Conservation (phyloP, 1,139 yeast genomes). For the Sugiyamaella neomexicana region DNA sequence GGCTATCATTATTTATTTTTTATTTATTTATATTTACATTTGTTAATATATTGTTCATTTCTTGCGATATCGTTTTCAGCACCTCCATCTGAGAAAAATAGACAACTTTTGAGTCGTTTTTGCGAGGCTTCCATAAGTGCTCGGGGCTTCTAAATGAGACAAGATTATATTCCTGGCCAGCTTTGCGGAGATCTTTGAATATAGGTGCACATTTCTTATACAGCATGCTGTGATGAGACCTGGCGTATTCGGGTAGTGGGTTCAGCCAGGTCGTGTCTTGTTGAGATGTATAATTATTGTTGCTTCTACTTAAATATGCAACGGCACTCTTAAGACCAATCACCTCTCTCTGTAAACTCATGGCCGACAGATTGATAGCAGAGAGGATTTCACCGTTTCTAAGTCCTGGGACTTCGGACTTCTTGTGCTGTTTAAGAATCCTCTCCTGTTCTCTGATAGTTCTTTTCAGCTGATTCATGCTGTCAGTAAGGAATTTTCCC, state of each 20-base stretch:
- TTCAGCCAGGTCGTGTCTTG: constrained; percentile 4
- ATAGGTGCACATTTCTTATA: constrained; percentile 19
- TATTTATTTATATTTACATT: constrained; percentile 7
- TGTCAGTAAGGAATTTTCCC: constrained; percentile 31
- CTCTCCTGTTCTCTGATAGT: constrained; percentile 41
- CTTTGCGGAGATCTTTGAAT: constrained; percentile 24
- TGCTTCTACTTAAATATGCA: constrained; percentile 20
- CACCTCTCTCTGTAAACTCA: constrained; percentile 28
- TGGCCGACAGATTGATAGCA: constrained; percentile 21
- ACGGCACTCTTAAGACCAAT: constrained; percentile 24
- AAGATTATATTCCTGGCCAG: constrained; percentile 21
- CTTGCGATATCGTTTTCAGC: constrained; percentile 14
- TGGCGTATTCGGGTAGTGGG: constrained; percentile 10
- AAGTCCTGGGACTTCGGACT: constrained; percentile 21
- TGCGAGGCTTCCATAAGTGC: constrained; percentile 21
- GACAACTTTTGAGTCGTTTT: constrained; percentile 5
- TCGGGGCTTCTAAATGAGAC: constrained; percentile 19
- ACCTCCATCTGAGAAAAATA: constrained; percentile 19
- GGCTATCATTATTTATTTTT: neutral
- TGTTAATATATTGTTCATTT: constrained; percentile 10
- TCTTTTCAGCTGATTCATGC: constrained; percentile 29
- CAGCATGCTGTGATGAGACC: constrained; percentile 5
- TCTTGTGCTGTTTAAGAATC: constrained; percentile 25
- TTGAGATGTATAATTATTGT: neutral
- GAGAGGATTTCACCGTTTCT: constrained; percentile 19